Base-by-base conservation (phyloP, 2,329 filamentous ascomycete species). In the Trichocomaceae sp. region DNA sequence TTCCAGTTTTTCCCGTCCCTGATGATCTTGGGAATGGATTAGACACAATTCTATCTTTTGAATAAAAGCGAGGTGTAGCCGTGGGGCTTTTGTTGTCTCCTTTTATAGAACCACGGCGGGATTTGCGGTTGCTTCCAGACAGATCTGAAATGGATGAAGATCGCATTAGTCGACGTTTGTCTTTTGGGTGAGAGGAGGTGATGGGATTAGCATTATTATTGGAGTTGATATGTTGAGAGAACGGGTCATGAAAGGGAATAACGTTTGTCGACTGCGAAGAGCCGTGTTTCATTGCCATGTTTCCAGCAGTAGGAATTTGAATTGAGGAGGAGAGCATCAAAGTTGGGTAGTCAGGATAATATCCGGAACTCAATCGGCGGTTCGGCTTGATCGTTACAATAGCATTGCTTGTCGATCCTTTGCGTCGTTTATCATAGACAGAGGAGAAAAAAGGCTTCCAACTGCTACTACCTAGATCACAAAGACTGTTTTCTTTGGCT, bases 121-220 rank as follows among this genome's bases (percentile, higher is more conserved):
- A 58, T 63, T 68, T 55, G 65, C 69, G 50, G 63, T 69, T 51
- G 65, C 69, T 54, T 73, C 67, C 46, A 74, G 66, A 57, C 39
- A 66, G 61, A 59, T 79, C 75, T 52, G 70, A 68, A 55, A 79
- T 72, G 23, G 78, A 79, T 69, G 80, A 79, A 55, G 78, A 79
- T 45, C 54, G 54, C 17, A 56, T 39, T 51, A 75, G 73, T 55
- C 72, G 68, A 19, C 73, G 66, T 42, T 54, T 58, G 17, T 57
- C 48, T 22, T 52, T 54, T 23, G 49, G 17, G 35, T 51, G 49
- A 33, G 52, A 26, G 26, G 52, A 20, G 31, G 19, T 41, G 7
- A 49, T 37, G 10, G 15, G 42, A 26, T 42, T 50, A 23, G 47
- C 15, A 12, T 56, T 37, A 23, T 49, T 42, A 20, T 49, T 42